phyloP scores from a whole-genome alignment of 805 yeast species.

The Candida pseudofarinosa region DNA sequence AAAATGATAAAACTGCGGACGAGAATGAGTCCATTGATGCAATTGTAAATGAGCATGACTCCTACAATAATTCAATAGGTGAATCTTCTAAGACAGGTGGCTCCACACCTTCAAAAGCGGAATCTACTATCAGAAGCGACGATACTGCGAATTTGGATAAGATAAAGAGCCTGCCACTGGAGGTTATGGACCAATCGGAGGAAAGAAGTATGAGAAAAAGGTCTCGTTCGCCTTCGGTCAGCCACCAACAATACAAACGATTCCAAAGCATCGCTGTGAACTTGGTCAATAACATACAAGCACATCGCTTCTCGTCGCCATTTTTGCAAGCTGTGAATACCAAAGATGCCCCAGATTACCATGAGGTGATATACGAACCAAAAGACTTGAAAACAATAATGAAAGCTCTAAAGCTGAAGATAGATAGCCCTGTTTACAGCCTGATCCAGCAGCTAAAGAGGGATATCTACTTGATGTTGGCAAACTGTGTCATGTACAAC shows the following conservation, averaged over 20 bases:
- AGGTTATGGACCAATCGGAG: not conserved
- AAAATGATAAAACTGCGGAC: not conserved
- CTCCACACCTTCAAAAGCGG: not conserved
- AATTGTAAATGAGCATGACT: not conserved
- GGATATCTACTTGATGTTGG: slow-evolving; percentile 71
- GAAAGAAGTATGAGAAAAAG: slow-evolving; percentile 7
- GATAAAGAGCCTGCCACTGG: not conserved
- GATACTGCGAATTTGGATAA: not conserved
- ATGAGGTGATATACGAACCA: slow-evolving; percentile 57
- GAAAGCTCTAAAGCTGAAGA: slow-evolving; percentile 46
- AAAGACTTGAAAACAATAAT: slow-evolving; percentile 64
- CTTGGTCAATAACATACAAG: slow-evolving; percentile 58
- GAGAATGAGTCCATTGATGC: not conserved
- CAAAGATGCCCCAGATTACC: slow-evolving; percentile 67
- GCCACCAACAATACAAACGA: slow-evolving; percentile 40
- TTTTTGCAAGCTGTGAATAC: slow-evolving; percentile 67
- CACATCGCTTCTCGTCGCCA: slow-evolving; percentile 70
- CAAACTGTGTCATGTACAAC: slow-evolving; percentile 82
- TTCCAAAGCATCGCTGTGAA: slow-evolving; percentile 62
- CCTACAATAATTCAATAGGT: too few relatives aligned
- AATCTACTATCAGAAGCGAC: not conserved
- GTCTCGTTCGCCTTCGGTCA: slow-evolving; percentile 15
- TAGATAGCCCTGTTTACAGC: slow-evolving; percentile 39
- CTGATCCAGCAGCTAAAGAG: slow-evolving; percentile 60
- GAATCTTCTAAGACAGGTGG: too few relatives aligned